Evolutionary conservation across 2,329 filamentous ascomycete species (phyloP), one percentile per base, ranked within the genome.

Genomic region (Colletotrichum gloeosporioides): DNA sequence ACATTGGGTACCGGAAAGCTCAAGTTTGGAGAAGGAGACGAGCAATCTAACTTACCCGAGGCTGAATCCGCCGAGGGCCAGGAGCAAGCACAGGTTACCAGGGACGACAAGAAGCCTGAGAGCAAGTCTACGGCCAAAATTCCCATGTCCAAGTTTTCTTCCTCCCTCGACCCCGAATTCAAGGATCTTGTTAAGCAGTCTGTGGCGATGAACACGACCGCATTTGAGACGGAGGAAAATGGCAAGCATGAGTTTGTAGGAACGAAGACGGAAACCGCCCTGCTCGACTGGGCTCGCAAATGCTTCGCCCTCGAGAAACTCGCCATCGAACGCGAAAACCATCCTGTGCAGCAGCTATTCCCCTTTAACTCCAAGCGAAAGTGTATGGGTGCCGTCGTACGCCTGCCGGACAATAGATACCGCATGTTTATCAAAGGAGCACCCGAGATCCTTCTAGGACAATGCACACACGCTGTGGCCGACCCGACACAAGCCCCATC

Each of bases 201-300:
- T 49, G 82, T 88, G 39, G 85, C 86, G 2, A 81, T 89, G 63
- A 89, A 89, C 75, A 90, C 89, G 0, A 91, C 90, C 0, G 90
- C 90, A 0, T 91, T 91, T 61, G 89, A 91, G 77, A 87, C 85
- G 27, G 86, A 87, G 34, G 80, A 83, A 44, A 84, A 84, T 7
- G 87, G 87, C 7, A 80, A 86, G 70, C 81, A 81, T 78, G 79
- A 83, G 2, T 91, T 90, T 71, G 82, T 91, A 49, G 90, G 90
- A 7, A 90, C 89, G 16, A 91, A 90, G 77, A 91, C 89, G 0
- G 90, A 91, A 76, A 89, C 89, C 1, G 89, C 89, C 4, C 81
- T 91, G 13, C 83, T 91, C 31, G 85, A 87, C 61, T 78, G 77
- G 77, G 77, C 72, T 49, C 75, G 65, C 32, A 61, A 53, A 61